Evolutionary conservation across 768 basidiomycete genomes (phyloP).

Genomic region (Macrolepiota albuminosa): DNA sequence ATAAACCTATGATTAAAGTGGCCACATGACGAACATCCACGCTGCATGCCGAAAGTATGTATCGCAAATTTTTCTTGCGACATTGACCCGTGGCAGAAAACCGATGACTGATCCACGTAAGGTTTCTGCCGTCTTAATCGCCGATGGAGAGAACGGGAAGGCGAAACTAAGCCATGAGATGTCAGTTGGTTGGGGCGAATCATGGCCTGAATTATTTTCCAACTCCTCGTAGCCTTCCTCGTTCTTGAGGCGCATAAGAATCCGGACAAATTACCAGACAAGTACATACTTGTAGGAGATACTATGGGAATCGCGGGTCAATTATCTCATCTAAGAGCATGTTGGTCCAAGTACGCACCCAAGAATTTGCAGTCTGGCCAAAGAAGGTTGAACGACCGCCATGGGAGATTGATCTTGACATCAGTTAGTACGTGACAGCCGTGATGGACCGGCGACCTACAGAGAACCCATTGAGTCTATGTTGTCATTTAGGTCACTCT

Average conservation of each 20-base stretch:
- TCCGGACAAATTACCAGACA: background rate
- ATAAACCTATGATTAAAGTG: conserved; percentile 1
- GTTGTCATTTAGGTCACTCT: conserved; percentile 46
- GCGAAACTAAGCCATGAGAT: conserved; percentile 56
- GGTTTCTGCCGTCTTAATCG: conserved; percentile 37
- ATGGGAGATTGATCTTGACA: conserved; percentile 53
- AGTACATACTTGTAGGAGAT: conserved; percentile 55
- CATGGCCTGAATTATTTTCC: conserved; percentile 30
- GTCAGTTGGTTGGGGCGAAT: conserved; percentile 42
- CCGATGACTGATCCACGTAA: conserved; percentile 40
- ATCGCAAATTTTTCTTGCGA: conserved; percentile 37
- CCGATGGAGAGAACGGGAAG: conserved; percentile 50
- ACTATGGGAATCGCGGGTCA: conserved; percentile 28
- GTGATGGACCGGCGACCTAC: conserved; percentile 29
- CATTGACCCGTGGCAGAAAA: conserved; percentile 37
- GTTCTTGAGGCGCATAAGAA: conserved; percentile 32
- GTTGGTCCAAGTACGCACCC: conserved; percentile 35
- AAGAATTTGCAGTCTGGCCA: conserved; percentile 63
- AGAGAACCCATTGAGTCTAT: conserved; percentile 64
- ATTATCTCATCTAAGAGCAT: conserved; percentile 4
- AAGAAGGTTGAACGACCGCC: conserved; percentile 61
- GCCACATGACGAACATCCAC: conserved; percentile 54
- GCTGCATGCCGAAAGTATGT: conserved; percentile 65
- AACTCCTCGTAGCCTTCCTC: conserved; percentile 57
- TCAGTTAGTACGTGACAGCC: conserved; percentile 12